Conservation (phyloP, 495 filamentous ascomycete species). For the Rhizodiscina lignyota region DNA sequence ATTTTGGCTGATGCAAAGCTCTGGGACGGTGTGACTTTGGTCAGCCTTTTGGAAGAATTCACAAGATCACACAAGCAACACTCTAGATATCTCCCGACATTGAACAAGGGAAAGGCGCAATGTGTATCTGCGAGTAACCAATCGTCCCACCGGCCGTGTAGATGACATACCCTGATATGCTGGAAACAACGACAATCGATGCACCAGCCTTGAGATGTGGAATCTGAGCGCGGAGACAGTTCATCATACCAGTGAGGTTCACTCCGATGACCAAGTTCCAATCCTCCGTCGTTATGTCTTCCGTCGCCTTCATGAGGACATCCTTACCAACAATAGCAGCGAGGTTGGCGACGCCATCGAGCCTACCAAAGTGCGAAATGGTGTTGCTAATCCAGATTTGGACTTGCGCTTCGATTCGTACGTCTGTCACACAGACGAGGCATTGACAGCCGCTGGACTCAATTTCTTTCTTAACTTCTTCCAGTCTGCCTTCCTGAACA, state of each 20-base stretch:
- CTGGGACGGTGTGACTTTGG: too few species aligned
- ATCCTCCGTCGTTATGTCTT: slow-evolving; percentile 3
- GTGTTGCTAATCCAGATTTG: slow-evolving; percentile 5
- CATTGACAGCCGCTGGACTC: neutral
- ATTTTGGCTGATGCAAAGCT: too few species aligned
- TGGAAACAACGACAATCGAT: slow-evolving; percentile 7
- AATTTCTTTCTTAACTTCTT: neutral
- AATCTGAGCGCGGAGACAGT: slow-evolving; percentile 6
- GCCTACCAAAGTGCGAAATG: slow-evolving; percentile 3
- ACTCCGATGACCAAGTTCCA: slow-evolving; percentile 5
- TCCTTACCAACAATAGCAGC: slow-evolving; percentile 4
- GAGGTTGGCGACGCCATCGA: slow-evolving; percentile 7
- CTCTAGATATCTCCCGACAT: too few species aligned
- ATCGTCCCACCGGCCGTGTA: too few species aligned
- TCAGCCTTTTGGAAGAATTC: too few species aligned
- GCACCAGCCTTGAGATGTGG: slow-evolving; percentile 4
- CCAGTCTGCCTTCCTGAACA: slow-evolving; percentile 1
- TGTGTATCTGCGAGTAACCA: too few species aligned
- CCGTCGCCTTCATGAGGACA: slow-evolving; percentile 1
- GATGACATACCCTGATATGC: slow-evolving; percentile 1
- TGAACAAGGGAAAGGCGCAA: too few species aligned
- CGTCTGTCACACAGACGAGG: slow-evolving; percentile 2
- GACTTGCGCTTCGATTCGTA: slow-evolving; percentile 3
- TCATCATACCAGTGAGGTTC: slow-evolving; percentile 7
- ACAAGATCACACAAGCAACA: too few species aligned